phyloP scores from a whole-genome alignment of 2,329 filamentous ascomycete genomes.

The Penicillium sp. region DNA sequence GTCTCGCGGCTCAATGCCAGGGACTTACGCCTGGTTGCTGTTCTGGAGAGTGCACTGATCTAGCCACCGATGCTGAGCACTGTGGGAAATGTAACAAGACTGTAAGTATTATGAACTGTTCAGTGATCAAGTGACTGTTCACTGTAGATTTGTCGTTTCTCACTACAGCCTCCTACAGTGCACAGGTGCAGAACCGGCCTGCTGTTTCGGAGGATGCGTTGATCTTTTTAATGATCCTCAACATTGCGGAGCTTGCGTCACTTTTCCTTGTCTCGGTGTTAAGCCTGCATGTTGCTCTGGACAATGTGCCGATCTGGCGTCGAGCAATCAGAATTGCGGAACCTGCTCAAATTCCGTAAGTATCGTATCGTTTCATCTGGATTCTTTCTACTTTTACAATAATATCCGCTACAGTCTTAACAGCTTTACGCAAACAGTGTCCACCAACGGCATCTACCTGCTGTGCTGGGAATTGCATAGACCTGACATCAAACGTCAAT shows the following conservation, averaged over 20 bases:
- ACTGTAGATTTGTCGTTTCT: not conserved
- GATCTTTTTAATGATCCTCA: not conserved
- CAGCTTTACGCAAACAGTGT: slow-evolving; percentile 2
- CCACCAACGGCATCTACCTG: slow-evolving; percentile 10
- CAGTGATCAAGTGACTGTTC: not conserved
- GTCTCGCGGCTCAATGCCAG: slow-evolving; percentile 7
- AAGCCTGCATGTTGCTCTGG: not conserved
- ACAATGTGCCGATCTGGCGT: not conserved
- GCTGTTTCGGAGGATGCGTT: not conserved
- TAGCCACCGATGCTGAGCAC: slow-evolving; percentile 5
- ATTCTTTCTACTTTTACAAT: not conserved
- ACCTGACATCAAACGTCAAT: slow-evolving; percentile 7
- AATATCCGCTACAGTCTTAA: not conserved
- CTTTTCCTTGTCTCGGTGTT: not conserved
- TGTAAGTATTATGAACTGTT: not conserved
- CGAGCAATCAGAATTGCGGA: not conserved
- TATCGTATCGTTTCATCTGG: not conserved
- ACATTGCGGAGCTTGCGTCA: not conserved
- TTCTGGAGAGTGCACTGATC: slow-evolving; percentile 11
- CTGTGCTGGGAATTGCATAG: slow-evolving; percentile 18
- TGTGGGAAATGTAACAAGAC: slow-evolving; percentile 7
- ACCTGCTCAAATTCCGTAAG: not conserved
- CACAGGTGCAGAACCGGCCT: not conserved
- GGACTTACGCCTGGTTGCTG: slow-evolving; percentile 16
- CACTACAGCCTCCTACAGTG: not conserved